These are phyloP conservation scores for Otatea glauca DNA, from an alignment of 176 grass and related monocot species.

Conservation along the genomic window DNA sequence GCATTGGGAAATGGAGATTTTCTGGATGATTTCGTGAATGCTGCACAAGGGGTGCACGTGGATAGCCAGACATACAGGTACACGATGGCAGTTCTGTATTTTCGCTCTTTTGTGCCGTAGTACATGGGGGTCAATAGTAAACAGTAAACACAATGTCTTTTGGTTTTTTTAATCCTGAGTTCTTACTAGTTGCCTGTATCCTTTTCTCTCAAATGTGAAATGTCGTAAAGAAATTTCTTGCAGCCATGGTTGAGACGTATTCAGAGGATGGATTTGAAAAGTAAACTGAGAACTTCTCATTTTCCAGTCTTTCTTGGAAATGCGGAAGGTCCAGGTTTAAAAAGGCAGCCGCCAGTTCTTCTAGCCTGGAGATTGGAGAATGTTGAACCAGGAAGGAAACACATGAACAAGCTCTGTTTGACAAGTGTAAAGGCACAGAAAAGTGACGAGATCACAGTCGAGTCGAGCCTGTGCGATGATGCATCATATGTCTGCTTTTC, in stretches of 20 bases:
- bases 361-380: conserved; percentile 37
- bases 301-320: conserved; percentile 5
- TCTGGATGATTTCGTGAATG: conserved; percentile 12
- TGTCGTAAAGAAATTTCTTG: conserved; percentile 9
- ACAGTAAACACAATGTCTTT: not conserved
- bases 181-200: not conserved
- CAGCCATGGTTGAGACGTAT: not conserved
- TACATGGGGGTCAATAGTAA: not conserved
- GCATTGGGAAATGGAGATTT: conserved; percentile 26
- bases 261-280: not conserved
- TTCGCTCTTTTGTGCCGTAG: not conserved
- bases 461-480: conserved; percentile 8
- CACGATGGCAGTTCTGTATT: not conserved
- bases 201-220: not conserved
- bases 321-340: not conserved
- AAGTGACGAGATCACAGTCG: not conserved
- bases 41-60: not conserved
- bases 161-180: not conserved
- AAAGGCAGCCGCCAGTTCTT: not conserved
- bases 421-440: conserved; percentile 46
- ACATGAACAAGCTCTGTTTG: conserved; percentile 35
- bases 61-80: conserved; percentile 35
- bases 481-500: not conserved
- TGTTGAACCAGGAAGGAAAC: conserved; percentile 53
- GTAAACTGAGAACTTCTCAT: not conserved